Evolutionary conservation across 2,329 filamentous ascomycete species (phyloP).

Genomic region (Thermothelomyces thermophilus): DNA sequence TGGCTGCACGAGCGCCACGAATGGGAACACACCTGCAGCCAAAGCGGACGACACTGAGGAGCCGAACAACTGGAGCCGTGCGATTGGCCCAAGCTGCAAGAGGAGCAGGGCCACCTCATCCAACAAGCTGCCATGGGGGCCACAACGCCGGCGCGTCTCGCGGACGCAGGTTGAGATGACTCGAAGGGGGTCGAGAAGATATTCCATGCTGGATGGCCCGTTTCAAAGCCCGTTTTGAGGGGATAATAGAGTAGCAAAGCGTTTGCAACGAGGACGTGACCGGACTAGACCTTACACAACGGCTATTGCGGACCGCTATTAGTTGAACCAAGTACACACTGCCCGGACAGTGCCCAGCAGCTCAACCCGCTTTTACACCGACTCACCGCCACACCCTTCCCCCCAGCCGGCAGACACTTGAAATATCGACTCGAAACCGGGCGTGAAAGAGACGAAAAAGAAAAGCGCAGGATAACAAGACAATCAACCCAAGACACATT

Average conservation of each 20-base stretch:
- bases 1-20: constrained; percentile 19
- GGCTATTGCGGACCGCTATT: too few species aligned
- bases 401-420: too few species aligned
- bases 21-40: constrained; percentile 18
- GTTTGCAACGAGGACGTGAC: too few species aligned
- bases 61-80: constrained; percentile 20
- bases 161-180: constrained; percentile 1
- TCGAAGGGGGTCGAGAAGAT: neutral
- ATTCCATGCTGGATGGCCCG: neutral
- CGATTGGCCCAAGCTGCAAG: constrained; percentile 15
- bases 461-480: too few species aligned
- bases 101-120: neutral
- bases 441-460: too few species aligned
- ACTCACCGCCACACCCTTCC: neutral
- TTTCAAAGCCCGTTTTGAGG: neutral
- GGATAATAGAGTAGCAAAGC: neutral
- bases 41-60: constrained; percentile 8
- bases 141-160: constrained; percentile 9
- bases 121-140: constrained; percentile 5
- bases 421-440: too few species aligned
- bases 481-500: too few species aligned
- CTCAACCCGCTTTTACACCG: neutral
- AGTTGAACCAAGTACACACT: too few species aligned
- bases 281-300: too few species aligned
- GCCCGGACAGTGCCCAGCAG: too few species aligned